Percentiles rank a stretch among this genome's conserved stretches.
Evolutionary conservation across 805 yeast genomes (phyloP).

Genomic region (Lipomyces mesembrius): DNA sequence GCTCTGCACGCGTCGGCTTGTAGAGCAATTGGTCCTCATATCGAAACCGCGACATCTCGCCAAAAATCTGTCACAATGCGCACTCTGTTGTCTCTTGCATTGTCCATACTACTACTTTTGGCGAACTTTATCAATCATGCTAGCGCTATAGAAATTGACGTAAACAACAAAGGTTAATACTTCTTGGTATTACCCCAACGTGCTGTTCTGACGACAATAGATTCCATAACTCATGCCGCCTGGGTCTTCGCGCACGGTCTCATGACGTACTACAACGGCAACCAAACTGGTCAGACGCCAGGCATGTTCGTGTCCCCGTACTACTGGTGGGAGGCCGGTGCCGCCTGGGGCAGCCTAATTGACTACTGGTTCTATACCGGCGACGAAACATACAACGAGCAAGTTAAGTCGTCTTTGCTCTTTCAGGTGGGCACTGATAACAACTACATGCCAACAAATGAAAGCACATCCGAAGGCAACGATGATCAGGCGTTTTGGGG

Average conservation of each 20-base stretch:
- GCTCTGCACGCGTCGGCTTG: too few species aligned
- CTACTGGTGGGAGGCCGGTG: slow-evolving; percentile 97
- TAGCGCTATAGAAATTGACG: slow-evolving; percentile 1
- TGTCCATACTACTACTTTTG: neutral
- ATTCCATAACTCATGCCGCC: slow-evolving; percentile 57
- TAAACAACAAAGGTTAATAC: neutral
- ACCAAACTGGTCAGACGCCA: slow-evolving; percentile 69
- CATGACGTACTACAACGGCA: slow-evolving; percentile 71
- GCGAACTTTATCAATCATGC: neutral
- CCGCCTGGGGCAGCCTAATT: slow-evolving; percentile 77
- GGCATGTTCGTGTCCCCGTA: slow-evolving; percentile 90
- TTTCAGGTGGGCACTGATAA: slow-evolving; percentile 74
- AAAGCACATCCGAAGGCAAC: slow-evolving; percentile 91
- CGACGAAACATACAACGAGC: slow-evolving; percentile 66
- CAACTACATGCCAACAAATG: slow-evolving; percentile 86
- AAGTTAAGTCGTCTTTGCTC: slow-evolving; percentile 64
- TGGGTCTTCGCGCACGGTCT: slow-evolving; percentile 61
- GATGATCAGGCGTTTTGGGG: slow-evolving; percentile 99
- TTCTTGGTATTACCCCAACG: neutral
- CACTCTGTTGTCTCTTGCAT: neutral
- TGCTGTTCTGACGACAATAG: slow-evolving; percentile 11
- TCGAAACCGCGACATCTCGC: neutral
- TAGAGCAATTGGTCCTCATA: too few species aligned
- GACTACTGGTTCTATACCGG: slow-evolving; percentile 76
- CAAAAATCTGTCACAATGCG: neutral